These are phyloP conservation scores for Monilinia aucupariae DNA, from an alignment of 2,329 filamentous ascomycete genomes.

Conservation along the genomic window DNA sequence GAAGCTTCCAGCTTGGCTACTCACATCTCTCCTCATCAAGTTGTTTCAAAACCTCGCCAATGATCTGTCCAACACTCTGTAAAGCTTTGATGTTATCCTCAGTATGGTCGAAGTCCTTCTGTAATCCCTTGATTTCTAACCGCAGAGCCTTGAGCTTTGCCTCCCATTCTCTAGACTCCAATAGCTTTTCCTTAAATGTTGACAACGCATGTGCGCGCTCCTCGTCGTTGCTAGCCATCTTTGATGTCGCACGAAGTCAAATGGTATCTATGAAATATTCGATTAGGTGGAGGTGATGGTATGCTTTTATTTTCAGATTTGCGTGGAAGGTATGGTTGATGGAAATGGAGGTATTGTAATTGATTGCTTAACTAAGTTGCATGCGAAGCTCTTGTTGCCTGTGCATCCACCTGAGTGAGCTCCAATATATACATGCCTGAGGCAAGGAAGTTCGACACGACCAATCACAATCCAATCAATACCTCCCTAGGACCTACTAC, in stretches of 20 bases:
- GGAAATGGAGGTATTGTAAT: constrained; percentile 5
- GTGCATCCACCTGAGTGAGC: not conserved
- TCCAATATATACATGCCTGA: constrained; percentile 1
- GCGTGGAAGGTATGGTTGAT: constrained; percentile 17
- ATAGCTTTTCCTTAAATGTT: constrained; percentile 72
- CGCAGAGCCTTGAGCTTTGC: constrained; percentile 92
- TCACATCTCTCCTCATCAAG: constrained; percentile 96
- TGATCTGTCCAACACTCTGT: constrained; percentile 98
- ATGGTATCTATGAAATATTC: not conserved
- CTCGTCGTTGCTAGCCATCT: constrained; percentile 38
- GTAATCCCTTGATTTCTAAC: constrained; percentile 90
- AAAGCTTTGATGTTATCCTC: constrained; percentile 99
- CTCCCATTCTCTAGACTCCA: constrained; percentile 98
- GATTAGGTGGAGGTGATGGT: not conserved
- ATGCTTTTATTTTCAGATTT: not conserved
- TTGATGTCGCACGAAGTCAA: not conserved
- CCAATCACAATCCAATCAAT: too few species aligned
- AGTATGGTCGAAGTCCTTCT: constrained; percentile 92
- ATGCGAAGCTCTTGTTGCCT: constrained; percentile 19
- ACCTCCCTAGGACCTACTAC: too few species aligned
- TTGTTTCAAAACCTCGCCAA: constrained; percentile 98
- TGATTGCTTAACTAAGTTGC: constrained; percentile 6
- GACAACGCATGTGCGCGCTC: constrained; percentile 64
- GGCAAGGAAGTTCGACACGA: not conserved
- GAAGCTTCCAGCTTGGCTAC: constrained; percentile 35